Evolutionary conservation across 2,329 filamentous ascomycete genomes (phyloP), one percentile per base, ranked within the genome.

Genomic region (Aspergillus sojae): DNA sequence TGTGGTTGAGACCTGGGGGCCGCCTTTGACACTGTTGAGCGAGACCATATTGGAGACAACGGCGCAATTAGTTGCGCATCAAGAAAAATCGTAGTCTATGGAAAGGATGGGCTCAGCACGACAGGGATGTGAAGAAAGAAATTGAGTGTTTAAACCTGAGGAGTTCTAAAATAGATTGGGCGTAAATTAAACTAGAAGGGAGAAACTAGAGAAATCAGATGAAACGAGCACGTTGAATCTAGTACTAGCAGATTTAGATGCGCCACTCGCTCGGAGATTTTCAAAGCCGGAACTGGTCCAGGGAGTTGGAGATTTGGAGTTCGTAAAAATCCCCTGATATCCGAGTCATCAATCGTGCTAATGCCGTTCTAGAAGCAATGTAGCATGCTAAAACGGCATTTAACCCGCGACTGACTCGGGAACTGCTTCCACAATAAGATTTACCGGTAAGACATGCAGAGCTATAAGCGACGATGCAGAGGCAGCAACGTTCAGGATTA

Each of bases 221-320:
- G 52, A 32, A 54, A 54, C 52, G 32, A 50, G 46, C 26, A 50
- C 26, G 46, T 50, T 50, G 46, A 23, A 54, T n/a, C 19, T 32
- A 28, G 26, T 7, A 28, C 52, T 36, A 54, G 21, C 52, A 36
- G 32, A 14, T 36, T 54, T 36, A 54, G 52, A 54, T 54, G 52
- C 52, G 52, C 52, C 52, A 54, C 52, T 23, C 19, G 12, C 10
- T 54, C 52, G 52, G 52, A 54, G 28, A 32, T 54, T 54, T 36
- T 36, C 14, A 28, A 19, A 28, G 28, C 52, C 52, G 52, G n/a
- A 21, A 26, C 21, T 36, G 30, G 14, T 16, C 46, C 9, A 30
- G 26, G 52, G n/a, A 54, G 11, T 54, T 54, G 52, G 52, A 54
- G 52, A 54, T 11, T 54, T 34, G 52, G 52, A 23, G 32, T n/a